phyloP scores from a whole-genome alignment of 2,329 filamentous ascomycete species.

The Beauveria varroae region DNA sequence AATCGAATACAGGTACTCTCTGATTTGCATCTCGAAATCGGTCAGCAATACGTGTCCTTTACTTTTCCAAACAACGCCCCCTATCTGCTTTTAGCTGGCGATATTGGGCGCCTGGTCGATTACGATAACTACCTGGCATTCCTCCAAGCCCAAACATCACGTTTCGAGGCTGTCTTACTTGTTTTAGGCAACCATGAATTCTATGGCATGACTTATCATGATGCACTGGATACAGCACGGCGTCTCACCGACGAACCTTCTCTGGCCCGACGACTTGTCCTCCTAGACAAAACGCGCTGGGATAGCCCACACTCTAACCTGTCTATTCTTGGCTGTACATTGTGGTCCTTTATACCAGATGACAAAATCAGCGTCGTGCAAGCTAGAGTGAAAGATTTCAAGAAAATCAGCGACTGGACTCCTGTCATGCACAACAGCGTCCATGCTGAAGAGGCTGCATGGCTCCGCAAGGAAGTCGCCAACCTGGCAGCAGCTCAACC shows the following conservation, averaged over 20 bases:
- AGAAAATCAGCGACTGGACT: constrained; percentile 44
- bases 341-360: constrained; percentile 40
- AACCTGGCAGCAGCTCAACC: constrained; percentile 14
- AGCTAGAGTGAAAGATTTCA: constrained; percentile 44
- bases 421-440: constrained; percentile 39
- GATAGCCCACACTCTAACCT: constrained; percentile 24
- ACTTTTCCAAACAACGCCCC: constrained; percentile 26
- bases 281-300: constrained; percentile 31
- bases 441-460: constrained; percentile 40
- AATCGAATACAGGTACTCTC: constrained; percentile 25
- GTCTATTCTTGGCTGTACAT: constrained; percentile 43
- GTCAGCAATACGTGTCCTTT: constrained; percentile 28
- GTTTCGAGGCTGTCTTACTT: constrained; percentile 38
- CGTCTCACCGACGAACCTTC: constrained; percentile 25
- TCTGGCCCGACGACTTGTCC: constrained; percentile 25
- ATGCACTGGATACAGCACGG: constrained; percentile 24
- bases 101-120: constrained; percentile 42
- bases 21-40: constrained; percentile 36
- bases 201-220: constrained; percentile 27
- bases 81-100: constrained; percentile 38
- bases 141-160: constrained; percentile 31
- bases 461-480: constrained; percentile 37
- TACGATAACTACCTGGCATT: constrained; percentile 38
- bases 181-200: constrained; percentile 50
- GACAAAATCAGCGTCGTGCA: constrained; percentile 31